phyloP scores from a whole-genome alignment of 108 stramenopile genomes.

The Mayamaea pseudoterrestris region DNA sequence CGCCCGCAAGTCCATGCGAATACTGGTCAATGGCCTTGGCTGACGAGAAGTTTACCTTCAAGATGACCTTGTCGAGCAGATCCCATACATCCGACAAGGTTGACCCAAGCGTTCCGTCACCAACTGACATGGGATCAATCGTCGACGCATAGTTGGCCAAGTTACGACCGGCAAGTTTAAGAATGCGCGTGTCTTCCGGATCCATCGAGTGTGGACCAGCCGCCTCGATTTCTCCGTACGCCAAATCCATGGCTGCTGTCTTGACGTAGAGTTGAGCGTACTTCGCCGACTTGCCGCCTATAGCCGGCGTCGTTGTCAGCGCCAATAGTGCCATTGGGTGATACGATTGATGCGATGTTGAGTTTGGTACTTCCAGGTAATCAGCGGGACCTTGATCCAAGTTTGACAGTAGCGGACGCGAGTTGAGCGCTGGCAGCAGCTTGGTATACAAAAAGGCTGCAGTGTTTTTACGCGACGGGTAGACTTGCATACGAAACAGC shows the following conservation, averaged over 20 bases:
- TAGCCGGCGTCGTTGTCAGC: slow-evolving; percentile 55
- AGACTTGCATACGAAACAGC: slow-evolving; percentile 86
- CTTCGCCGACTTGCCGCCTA: slow-evolving; percentile 41
- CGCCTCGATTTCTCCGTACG: slow-evolving; percentile 63
- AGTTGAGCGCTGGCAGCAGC: slow-evolving; percentile 69
- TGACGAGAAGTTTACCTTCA: slow-evolving; percentile 64
- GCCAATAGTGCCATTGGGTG: slow-evolving; percentile 71
- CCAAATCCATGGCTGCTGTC: slow-evolving; percentile 80
- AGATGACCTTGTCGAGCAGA: slow-evolving; percentile 60
- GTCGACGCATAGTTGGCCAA: slow-evolving; percentile 77
- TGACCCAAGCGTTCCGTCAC: slow-evolving; percentile 53
- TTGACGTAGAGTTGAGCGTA: slow-evolving; percentile 58
- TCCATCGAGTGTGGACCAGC: slow-evolving; percentile 72
- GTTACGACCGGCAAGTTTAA: slow-evolving; percentile 76
- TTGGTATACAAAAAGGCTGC: slow-evolving; percentile 78
- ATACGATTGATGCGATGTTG: slow-evolving; percentile 46
- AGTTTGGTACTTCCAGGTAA: slow-evolving; percentile 51
- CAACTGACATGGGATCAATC: slow-evolving; percentile 43
- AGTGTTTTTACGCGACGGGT: slow-evolving; percentile 69
- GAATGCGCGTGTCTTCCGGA: slow-evolving; percentile 78
- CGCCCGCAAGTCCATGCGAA: slow-evolving; percentile 36
- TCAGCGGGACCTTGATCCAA: slow-evolving; percentile 67
- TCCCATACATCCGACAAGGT: slow-evolving; percentile 73
- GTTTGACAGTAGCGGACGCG: slow-evolving; percentile 68
- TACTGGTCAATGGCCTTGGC: slow-evolving; percentile 77